A percentile compares a stretch with the other conserved stretches of the same genome.
Evolutionary conservation across 495 filamentous ascomycete genomes (phyloP).

Genomic region (Penicillium angulare): DNA sequence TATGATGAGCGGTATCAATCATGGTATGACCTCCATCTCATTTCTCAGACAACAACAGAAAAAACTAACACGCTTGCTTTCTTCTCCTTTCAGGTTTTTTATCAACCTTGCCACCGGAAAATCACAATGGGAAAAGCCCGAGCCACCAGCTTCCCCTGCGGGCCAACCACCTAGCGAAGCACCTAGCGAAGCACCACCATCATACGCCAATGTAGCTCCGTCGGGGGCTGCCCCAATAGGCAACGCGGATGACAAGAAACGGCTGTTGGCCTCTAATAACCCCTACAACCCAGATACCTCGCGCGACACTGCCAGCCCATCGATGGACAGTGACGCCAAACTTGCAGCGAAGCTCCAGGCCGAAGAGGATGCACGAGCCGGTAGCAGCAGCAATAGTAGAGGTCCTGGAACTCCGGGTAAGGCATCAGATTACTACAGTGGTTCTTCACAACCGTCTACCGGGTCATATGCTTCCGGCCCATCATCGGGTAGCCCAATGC

Average conservation of each 20-base stretch:
- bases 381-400: slow-evolving; percentile 22
- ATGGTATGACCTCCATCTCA: slow-evolving; percentile 56
- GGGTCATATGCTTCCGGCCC: slow-evolving; percentile 23
- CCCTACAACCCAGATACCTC: slow-evolving; percentile 44
- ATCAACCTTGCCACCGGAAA: slow-evolving; percentile 81
- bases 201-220: slow-evolving; percentile 53
- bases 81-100: slow-evolving; percentile 64
- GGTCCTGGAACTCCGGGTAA: slow-evolving; percentile 28
- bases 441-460: slow-evolving; percentile 20
- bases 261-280: slow-evolving; percentile 58
- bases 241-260: slow-evolving; percentile 54
- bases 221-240: slow-evolving; percentile 29
- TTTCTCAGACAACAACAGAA: neutral
- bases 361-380: slow-evolving; percentile 69
- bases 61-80: neutral
- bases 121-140: slow-evolving; percentile 84
- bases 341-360: slow-evolving; percentile 77
- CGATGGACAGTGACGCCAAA: slow-evolving; percentile 65
- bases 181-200: slow-evolving; percentile 61
- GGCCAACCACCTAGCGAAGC: slow-evolving; percentile 37
- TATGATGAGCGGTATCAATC: slow-evolving; percentile 74
- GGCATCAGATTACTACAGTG: slow-evolving; percentile 46
- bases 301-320: slow-evolving; percentile 15
- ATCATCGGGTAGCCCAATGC: slow-evolving; percentile 18
- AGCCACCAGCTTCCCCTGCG: slow-evolving; percentile 54